Evolutionary conservation across 2,329 filamentous ascomycete genomes (phyloP).

Genomic region (Pseudocercospora crystallina): DNA sequence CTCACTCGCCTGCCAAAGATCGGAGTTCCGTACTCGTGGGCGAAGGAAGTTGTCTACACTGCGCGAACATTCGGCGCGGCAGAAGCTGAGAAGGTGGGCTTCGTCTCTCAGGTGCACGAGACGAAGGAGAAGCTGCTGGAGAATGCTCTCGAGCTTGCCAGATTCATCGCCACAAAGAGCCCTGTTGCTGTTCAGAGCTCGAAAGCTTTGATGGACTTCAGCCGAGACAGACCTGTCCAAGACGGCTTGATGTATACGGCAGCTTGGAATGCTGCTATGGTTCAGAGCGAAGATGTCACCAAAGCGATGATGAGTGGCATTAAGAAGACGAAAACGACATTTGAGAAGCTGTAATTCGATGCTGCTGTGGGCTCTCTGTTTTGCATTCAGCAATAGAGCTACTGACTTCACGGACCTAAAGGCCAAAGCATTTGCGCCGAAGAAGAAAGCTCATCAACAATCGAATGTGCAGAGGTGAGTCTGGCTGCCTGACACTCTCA

Average conservation of each 20-base stretch:
- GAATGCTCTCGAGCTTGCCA: slow-evolving; percentile 63
- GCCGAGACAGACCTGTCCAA: slow-evolving; percentile 71
- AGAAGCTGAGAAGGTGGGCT: slow-evolving; percentile 67
- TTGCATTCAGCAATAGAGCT: too few species aligned
- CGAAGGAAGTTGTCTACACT: slow-evolving; percentile 72
- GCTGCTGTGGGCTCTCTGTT: too few species aligned
- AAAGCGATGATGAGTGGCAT: slow-evolving; percentile 26
- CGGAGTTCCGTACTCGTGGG: slow-evolving; percentile 69
- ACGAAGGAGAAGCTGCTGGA: slow-evolving; percentile 62
- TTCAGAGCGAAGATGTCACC: slow-evolving; percentile 24
- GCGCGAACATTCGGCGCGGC: slow-evolving; percentile 66
- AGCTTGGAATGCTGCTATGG: slow-evolving; percentile 26
- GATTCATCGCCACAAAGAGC: slow-evolving; percentile 72
- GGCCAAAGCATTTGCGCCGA: too few species aligned
- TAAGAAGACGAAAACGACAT: slow-evolving; percentile 24
- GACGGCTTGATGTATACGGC: slow-evolving; percentile 47
- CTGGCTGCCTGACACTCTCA: too few species aligned
- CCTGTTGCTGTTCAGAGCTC: slow-evolving; percentile 85
- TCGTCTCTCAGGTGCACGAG: slow-evolving; percentile 66
- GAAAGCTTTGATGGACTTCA: slow-evolving; percentile 81
- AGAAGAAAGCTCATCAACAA: too few species aligned
- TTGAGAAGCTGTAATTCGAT: slow-evolving; percentile 21
- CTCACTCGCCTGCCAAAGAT: slow-evolving; percentile 70
- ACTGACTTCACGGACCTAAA: too few species aligned
- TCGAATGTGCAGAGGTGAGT: too few species aligned